Conservation (phyloP, 2,329 filamentous ascomycete species). For the Aspergillus tanneri region DNA sequence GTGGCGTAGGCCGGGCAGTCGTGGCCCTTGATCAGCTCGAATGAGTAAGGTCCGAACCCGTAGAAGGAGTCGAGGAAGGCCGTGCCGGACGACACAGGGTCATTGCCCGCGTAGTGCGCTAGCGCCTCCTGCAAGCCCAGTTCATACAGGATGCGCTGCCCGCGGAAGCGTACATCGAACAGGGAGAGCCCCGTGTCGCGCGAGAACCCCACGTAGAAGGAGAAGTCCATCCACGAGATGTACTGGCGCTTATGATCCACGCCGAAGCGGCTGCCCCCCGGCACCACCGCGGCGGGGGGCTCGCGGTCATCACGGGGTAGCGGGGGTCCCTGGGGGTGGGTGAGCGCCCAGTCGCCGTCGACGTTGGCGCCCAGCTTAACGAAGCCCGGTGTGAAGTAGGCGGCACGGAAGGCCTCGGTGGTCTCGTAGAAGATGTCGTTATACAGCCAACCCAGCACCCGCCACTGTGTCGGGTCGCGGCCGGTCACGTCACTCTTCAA, state of each 20-base stretch:
- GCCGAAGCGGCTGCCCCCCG: conserved; percentile 12
- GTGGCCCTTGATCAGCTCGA: conserved; percentile 25
- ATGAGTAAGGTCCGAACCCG: conserved; percentile 13
- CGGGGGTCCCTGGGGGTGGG: conserved; percentile 8
- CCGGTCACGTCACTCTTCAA: conserved; percentile 16
- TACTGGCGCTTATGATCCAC: conserved; percentile 14
- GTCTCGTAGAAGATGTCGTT: conserved; percentile 17
- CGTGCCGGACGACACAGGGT: conserved; percentile 13
- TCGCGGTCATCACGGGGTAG: conserved; percentile 12
- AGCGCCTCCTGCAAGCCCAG: conserved; percentile 13
- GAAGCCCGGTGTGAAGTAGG: conserved; percentile 15
- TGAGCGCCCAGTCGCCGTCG: conserved; percentile 16
- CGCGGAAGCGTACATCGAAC: conserved; percentile 14
- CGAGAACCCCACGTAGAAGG: conserved; percentile 15
- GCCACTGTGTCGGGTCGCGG: conserved; percentile 15
- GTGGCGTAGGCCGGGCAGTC: conserved; percentile 30
- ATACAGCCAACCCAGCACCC: conserved; percentile 15
- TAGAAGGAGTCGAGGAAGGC: conserved; percentile 16
- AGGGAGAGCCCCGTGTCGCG: conserved; percentile 14
- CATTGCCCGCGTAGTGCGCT: conserved; percentile 15
- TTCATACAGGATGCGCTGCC: conserved; percentile 14
- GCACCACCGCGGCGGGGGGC: conserved; percentile 12
- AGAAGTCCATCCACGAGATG: conserved; percentile 17
- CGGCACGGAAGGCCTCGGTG: conserved; percentile 13
- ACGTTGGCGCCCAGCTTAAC: conserved; percentile 13